These are phyloP conservation scores for Botrytis galanthina DNA, from an alignment of 2,329 filamentous ascomycete species.

Conservation along the genomic window DNA sequence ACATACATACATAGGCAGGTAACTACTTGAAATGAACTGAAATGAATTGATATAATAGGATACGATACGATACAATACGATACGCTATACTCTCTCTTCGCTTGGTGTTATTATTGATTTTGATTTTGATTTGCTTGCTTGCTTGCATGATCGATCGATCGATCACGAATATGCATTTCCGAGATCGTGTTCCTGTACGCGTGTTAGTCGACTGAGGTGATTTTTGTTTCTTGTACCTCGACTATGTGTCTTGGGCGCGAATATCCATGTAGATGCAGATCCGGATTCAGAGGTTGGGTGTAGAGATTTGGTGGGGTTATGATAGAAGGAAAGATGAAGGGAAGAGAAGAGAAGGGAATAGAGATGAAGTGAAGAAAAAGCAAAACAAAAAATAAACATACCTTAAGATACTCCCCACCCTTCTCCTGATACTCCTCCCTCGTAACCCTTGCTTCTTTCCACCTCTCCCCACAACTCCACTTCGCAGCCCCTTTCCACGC, in stretches of 20 bases:
- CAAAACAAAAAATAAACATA: conserved; percentile 23
- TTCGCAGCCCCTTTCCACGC: conserved; percentile 90
- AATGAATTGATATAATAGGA: neutral
- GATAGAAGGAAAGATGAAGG: neutral
- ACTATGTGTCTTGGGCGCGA: neutral
- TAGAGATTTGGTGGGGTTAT: neutral
- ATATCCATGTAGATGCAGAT: neutral
- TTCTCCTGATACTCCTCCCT: conserved; percentile 87
- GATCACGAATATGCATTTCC: conserved; percentile 54
- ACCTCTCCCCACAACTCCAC: conserved; percentile 66
- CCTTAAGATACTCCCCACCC: conserved; percentile 91
- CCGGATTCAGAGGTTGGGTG: neutral
- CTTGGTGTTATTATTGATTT: neutral
- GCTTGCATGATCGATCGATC: too few species aligned
- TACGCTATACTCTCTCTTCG: neutral
- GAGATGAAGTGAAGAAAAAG: neutral
- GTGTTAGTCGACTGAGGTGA: conserved; percentile 7
- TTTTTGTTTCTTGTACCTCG: neutral
- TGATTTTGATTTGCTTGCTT: too few species aligned
- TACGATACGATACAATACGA: too few species aligned
- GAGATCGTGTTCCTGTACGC: conserved; percentile 60
- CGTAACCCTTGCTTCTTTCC: conserved; percentile 66
- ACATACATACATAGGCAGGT: neutral
- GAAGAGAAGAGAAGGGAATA: neutral
- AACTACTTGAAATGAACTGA: neutral